Evolutionary conservation across 768 basidiomycete species (phyloP).

Genomic region (Cyathus striatus): DNA sequence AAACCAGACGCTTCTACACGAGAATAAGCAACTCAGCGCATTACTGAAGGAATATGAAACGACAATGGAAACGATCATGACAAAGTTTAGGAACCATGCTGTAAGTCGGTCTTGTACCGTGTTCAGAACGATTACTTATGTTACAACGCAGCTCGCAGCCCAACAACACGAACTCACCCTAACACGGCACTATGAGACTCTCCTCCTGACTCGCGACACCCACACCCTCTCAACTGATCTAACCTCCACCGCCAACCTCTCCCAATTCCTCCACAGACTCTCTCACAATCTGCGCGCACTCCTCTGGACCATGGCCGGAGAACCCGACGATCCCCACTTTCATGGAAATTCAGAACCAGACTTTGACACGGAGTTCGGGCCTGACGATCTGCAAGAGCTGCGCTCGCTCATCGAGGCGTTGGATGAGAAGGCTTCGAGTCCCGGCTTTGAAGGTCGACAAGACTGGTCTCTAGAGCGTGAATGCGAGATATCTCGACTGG

Average conservation of each 20-base stretch:
- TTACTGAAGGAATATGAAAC: conserved; percentile 92
- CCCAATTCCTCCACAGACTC: conserved; percentile 68
- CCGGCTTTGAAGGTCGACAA: conserved; percentile 34
- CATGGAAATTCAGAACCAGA: conserved; percentile 24
- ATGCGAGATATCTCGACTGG: conserved; percentile 75
- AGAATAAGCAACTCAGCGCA: conserved; percentile 89
- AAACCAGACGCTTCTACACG: conserved; percentile 87
- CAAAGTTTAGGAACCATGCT: conserved; percentile 88
- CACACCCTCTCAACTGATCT: conserved; percentile 52
- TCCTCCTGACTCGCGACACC: conserved; percentile 64
- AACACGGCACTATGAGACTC: conserved; percentile 83
- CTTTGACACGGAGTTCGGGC: conserved; percentile 23
- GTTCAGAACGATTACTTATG: no score
- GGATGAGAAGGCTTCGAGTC: conserved; percentile 23
- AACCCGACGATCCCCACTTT: conserved; percentile 33
- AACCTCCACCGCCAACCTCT: conserved; percentile 51
- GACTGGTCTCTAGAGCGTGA: conserved; percentile 93
- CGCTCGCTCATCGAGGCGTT: conserved; percentile 37
- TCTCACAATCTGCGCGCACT: conserved; percentile 67
- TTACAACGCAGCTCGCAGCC: conserved; percentile 78
- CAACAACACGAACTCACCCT: conserved; percentile 86
- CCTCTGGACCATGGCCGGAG: conserved; percentile 64
- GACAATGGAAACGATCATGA: conserved; percentile 95
- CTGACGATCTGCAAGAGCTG: conserved; percentile 34
- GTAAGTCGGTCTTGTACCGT: conserved; percentile 45